These are phyloP conservation scores for Metschnikowia santaceciliae DNA, from an alignment of 805 yeast species.

Conservation along the genomic window DNA sequence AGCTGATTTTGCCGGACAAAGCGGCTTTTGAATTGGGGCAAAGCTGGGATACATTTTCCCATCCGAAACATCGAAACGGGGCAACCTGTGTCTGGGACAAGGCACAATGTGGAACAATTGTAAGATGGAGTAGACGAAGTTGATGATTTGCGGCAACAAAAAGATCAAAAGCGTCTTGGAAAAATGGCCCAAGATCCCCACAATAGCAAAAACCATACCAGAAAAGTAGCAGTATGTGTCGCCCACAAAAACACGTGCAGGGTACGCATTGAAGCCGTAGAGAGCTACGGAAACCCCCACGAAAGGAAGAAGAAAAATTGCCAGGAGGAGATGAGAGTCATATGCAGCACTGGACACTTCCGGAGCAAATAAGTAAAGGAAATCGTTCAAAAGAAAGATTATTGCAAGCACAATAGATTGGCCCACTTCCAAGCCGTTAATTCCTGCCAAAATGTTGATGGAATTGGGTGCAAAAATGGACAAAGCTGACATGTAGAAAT, in stretches of 20 bases:
- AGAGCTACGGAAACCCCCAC: constrained; percentile 79
- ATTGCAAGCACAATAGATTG: constrained; percentile 78
- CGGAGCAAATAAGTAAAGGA: constrained; percentile 53
- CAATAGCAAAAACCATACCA: constrained; percentile 98
- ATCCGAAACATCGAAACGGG: constrained; percentile 62
- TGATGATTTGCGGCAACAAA: constrained; percentile 86
- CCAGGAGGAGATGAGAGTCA: constrained; percentile 79
- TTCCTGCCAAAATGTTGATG: constrained; percentile 92
- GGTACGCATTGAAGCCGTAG: constrained; percentile 80
- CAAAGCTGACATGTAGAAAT: constrained; percentile 84
- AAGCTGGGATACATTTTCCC: constrained; percentile 68
- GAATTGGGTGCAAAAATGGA: constrained; percentile 95
- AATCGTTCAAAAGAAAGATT: constrained; percentile 72
- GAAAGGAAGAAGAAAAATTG: constrained; percentile 78
- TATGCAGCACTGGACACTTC: constrained; percentile 49
- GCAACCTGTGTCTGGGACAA: constrained; percentile 94
- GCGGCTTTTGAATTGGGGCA: constrained; percentile 27
- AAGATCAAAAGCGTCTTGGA: constrained; percentile 86
- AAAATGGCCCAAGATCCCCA: constrained; percentile 93
- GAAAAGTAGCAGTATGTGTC: constrained; percentile 97
- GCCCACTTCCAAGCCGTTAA: constrained; percentile 95
- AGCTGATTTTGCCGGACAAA: constrained; percentile 20
- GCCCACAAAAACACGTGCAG: constrained; percentile 92
- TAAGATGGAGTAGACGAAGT: constrained; percentile 87
- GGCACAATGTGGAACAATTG: constrained; percentile 84